phyloP scores from a whole-genome alignment of 1,284 basidiomycete species.

The Inonotus obliquus region DNA sequence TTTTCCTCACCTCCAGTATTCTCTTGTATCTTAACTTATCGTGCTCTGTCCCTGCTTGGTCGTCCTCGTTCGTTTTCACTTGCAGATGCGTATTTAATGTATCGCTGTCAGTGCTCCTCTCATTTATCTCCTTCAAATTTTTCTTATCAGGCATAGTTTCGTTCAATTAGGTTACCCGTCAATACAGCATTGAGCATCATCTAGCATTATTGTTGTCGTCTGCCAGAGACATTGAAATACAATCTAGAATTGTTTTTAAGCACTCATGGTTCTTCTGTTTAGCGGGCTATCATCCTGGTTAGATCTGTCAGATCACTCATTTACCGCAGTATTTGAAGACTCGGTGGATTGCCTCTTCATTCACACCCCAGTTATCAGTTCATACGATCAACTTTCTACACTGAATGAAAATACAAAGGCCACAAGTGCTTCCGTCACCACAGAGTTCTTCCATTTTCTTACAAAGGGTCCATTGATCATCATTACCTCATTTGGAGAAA shows the following conservation, averaged over 20 bases:
- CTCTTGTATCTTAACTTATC: neutral
- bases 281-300: too few relatives aligned
- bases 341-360: too few relatives aligned
- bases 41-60: neutral
- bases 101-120: neutral
- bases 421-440: too few relatives aligned
- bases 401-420: too few relatives aligned
- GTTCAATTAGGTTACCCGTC: neutral
- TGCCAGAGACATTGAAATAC: neutral
- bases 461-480: neutral
- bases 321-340: too few relatives aligned
- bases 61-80: neutral
- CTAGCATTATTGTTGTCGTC: neutral
- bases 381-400: too few relatives aligned
- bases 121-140: neutral
- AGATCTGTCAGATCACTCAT: too few relatives aligned
- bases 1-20: neutral
- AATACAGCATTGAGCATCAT: neutral
- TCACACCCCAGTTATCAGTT: too few relatives aligned
- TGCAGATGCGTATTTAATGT: neutral
- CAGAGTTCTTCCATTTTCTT: too few relatives aligned
- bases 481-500: neutral
- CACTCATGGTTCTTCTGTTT: too few relatives aligned
- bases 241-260: neutral
- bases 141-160: neutral